phyloP scores from a whole-genome alignment of 805 yeast species.

The Candida ortonii region DNA sequence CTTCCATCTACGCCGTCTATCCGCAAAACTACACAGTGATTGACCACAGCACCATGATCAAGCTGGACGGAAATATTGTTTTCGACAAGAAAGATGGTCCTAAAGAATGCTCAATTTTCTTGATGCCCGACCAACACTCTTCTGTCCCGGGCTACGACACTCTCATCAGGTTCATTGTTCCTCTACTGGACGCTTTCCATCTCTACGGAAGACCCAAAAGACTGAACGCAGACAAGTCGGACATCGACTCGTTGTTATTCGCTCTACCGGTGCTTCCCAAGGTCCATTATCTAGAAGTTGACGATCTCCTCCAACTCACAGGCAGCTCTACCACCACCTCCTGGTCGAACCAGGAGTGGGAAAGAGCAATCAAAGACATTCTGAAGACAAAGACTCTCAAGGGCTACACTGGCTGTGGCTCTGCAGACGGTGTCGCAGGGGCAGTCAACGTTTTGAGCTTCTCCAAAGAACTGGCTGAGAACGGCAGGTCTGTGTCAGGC shows the following conservation, averaged over 20 bases:
- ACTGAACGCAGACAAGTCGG: conserved; percentile 69
- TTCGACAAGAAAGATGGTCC: conserved; percentile 51
- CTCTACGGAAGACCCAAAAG: conserved; percentile 80
- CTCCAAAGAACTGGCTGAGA: conserved; percentile 26
- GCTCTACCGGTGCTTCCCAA: conserved; percentile 82
- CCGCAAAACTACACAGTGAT: conserved; percentile 81
- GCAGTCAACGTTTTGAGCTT: conserved; percentile 38
- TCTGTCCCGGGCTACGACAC: conserved; percentile 83
- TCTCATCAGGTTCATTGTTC: conserved; percentile 74
- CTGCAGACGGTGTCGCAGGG: conserved; percentile 57
- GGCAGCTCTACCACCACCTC: conserved; percentile 29
- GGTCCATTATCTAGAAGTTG: conserved; percentile 65
- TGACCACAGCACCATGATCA: conserved; percentile 84
- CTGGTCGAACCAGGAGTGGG: conserved; percentile 67
- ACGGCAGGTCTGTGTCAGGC: conserved; percentile 24
- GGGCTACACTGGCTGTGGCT: conserved; percentile 82
- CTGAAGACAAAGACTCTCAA: conserved; percentile 49
- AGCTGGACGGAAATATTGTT: conserved; percentile 77
- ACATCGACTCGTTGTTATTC: conserved; percentile 64
- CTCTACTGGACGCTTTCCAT: conserved; percentile 70
- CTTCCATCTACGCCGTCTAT: conserved; percentile 82
- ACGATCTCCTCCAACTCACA: conserved; percentile 50
- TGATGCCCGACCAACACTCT: conserved; percentile 83
- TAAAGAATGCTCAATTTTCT: conserved; percentile 60
- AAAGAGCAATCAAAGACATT: conserved; percentile 49